Evolutionary conservation across 2,329 filamentous ascomycete species (phyloP).

Genomic region (Penicillium sp.): DNA sequence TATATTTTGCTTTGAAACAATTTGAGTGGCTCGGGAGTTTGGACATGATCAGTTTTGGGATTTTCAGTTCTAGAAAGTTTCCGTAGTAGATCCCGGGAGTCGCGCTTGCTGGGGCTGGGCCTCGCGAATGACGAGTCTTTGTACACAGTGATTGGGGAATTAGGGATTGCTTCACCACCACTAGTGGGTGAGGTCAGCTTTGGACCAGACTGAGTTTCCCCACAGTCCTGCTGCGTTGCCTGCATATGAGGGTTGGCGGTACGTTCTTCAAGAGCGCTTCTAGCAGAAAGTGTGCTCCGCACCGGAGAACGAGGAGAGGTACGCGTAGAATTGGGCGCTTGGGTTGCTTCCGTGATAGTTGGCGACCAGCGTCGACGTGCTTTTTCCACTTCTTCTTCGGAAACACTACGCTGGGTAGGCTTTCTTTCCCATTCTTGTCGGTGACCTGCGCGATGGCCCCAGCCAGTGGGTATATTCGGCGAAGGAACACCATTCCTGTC

Average conservation of each 20-base stretch:
- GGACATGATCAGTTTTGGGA: slow-evolving; percentile 31
- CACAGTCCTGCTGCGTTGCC: slow-evolving; percentile 9
- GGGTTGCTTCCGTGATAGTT: slow-evolving; percentile 28
- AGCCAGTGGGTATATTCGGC: slow-evolving; percentile 40
- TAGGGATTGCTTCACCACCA: slow-evolving; percentile 34
- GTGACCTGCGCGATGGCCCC: slow-evolving; percentile 37
- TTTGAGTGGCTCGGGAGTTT: slow-evolving; percentile 39
- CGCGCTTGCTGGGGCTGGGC: slow-evolving; percentile 32
- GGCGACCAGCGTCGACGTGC: slow-evolving; percentile 13
- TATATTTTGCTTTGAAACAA: slow-evolving; percentile 34
- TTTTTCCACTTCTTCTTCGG: slow-evolving; percentile 18
- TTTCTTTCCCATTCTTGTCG: slow-evolving; percentile 40
- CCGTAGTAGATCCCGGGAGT: slow-evolving; percentile 46
- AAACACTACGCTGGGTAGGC: slow-evolving; percentile 26
- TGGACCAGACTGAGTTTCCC: slow-evolving; percentile 12
- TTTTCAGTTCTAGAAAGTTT: slow-evolving; percentile 43
- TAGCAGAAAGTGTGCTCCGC: slow-evolving; percentile 24
- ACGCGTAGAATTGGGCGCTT: slow-evolving; percentile 30
- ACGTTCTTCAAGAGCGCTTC: slow-evolving; percentile 25
- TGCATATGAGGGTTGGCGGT: slow-evolving; percentile 19
- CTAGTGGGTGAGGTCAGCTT: slow-evolving; percentile 17
- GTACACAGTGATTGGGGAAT: slow-evolving; percentile 42
- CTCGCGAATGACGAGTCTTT: slow-evolving; percentile 34
- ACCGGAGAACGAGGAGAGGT: slow-evolving; percentile 35
- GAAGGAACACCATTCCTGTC: slow-evolving; percentile 31